Evolutionary conservation across 2,329 filamentous ascomycete species (phyloP), one percentile per base, ranked within the genome.

Genomic region (Macrophomina tecta): DNA sequence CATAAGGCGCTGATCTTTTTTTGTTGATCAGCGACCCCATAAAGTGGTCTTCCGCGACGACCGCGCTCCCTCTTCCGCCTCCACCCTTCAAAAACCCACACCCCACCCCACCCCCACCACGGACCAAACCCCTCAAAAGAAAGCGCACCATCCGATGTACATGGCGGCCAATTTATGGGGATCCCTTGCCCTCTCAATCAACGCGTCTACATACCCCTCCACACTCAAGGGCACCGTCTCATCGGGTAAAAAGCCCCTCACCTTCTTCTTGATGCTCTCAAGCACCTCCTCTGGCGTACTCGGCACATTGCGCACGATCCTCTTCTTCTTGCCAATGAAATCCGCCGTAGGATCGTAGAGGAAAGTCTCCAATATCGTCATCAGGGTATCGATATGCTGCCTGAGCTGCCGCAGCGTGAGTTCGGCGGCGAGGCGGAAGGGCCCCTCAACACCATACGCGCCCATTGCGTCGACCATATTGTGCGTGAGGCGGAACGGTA

Each of bases 381-480:
- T 97, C 67, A 99, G 83, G 46, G 94, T 97, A 79, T 99, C 96
- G 78, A 97, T 91, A 74, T 97, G 93, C 77, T 96, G 91, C 1
- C 95, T 87, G 9, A 98, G 84, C 34, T 97, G 89, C 51, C 87
- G 85, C 68, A 98, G 85, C 11, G 93, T 97, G 69, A 98, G 85
- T 80, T 99, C 96, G 68, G 91, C 94, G 58, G 92, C 94, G 73
- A 92, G 91, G 49, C 94, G 87, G 80, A 97, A 99, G 0, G 95
- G 94, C 0, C 95, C 83, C 78, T 98, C 95, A 76, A 95, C 93
- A 68, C 94, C 93, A 75, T 96, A 94, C 28, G 96, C 90, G 5
- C 95, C 95, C 89, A 99, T 98, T 11, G 95, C 96, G 70, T 97
- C 92, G 42, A 96, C 88, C 94, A 99, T 98, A 80, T 99, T 99